phyloP scores from a whole-genome alignment of 176 grass and related monocot genomes.

The Rhynchospora pubera region DNA sequence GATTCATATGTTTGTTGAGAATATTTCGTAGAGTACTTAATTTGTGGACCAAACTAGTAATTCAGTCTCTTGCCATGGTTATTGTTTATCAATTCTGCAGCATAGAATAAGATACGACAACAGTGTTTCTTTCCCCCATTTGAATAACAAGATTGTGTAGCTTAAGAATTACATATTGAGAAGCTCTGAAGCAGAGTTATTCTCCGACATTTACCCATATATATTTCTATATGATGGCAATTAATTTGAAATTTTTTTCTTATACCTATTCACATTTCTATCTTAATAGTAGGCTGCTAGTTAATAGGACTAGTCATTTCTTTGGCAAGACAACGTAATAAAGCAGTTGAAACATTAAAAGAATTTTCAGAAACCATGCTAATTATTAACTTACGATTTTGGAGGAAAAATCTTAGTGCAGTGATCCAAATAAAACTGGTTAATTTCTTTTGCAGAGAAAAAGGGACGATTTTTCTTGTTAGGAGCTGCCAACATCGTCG shows the following conservation, averaged over 20 bases:
- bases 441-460: constrained; percentile 29
- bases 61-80: too few relatives aligned
- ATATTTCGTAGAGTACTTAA: too few relatives aligned
- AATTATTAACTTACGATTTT: constrained; percentile 13
- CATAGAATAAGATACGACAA: too few relatives aligned
- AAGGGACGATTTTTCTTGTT: constrained; percentile 36
- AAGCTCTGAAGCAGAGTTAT: neutral
- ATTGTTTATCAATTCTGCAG: too few relatives aligned
- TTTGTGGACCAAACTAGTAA: too few relatives aligned
- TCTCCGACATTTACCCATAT: neutral
- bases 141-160: neutral
- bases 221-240: neutral
- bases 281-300: neutral
- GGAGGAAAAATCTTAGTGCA: constrained; percentile 32
- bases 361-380: neutral
- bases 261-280: neutral
- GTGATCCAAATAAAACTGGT: constrained; percentile 38
- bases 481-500: constrained; percentile 41
- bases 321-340: neutral
- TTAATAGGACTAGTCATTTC: neutral
- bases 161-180: neutral
- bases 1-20: neutral
- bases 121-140: too few relatives aligned
- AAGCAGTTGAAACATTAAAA: neutral
- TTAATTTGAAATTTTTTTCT: neutral